Evolutionary conservation across 169 alveolate species (phyloP).

Genomic region (Ichthyophthirius multifiliis): DNA sequence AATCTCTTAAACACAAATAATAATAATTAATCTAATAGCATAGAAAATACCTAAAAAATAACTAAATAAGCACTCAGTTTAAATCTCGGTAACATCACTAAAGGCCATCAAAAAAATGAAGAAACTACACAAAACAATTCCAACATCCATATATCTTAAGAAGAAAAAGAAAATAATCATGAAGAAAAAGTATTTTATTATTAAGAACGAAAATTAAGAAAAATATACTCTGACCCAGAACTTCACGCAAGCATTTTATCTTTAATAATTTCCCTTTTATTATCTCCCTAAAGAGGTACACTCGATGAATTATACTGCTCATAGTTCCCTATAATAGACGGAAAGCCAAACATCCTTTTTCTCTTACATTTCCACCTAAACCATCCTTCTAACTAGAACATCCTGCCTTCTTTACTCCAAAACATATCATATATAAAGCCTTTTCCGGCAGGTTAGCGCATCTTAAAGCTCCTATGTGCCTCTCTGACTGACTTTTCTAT

Average conservation of each 20-base stretch:
- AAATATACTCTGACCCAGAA: constrained; percentile 82
- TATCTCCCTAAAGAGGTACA: constrained; percentile 86
- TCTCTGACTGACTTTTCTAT: constrained; percentile 69
- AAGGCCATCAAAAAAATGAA: constrained; percentile 20
- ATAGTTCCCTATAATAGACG: constrained; percentile 79
- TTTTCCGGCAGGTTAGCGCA: constrained; percentile 77
- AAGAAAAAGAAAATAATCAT: constrained; percentile 33
- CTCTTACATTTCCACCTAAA: constrained; percentile 85
- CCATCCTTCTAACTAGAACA: constrained; percentile 62
- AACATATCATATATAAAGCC: constrained; percentile 64
- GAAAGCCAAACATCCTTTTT: constrained; percentile 78
- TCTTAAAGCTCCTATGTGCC: constrained; percentile 67
- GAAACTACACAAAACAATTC: constrained; percentile 27
- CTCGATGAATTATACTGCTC: constrained; percentile 85
- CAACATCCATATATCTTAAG: not conserved
- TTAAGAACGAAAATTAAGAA: constrained; percentile 71
- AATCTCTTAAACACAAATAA: too few species aligned
- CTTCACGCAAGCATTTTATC: constrained; percentile 74
- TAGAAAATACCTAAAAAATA: not conserved
- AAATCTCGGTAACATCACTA: not conserved
- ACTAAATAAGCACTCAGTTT: not conserved
- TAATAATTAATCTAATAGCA: not conserved
- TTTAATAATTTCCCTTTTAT: constrained; percentile 69
- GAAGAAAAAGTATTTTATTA: constrained; percentile 72
- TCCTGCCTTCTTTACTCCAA: constrained; percentile 53